Base-by-base conservation (phyloP, 2,329 filamentous ascomycete genomes). In the Botrytis medusae region DNA sequence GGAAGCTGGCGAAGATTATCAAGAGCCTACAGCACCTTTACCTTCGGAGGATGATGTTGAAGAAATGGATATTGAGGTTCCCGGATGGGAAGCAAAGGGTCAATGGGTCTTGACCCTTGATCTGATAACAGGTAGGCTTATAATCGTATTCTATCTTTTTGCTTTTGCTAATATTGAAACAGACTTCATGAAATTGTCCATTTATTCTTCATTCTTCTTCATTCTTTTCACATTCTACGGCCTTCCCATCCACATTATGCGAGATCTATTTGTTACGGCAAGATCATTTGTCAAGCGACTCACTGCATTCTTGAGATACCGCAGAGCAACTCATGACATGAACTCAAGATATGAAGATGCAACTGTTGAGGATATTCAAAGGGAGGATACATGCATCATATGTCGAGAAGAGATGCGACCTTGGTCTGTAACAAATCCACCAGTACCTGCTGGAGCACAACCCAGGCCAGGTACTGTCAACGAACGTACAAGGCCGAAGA, bases 321-420 rank as follows among this genome's bases (percentile, higher is more conserved):
- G 95, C 73, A 94, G 94, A 79, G 96, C 96, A 3, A 94, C 97
- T 4, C 89, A 92, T 77, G 94, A 98, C 81, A 98, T 99, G 94
- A 96, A 97, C 80, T 89, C 89, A 74, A 86, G 89, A 78, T 98
- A 98, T 81, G 92, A 93, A 7, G 96, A 99, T 81, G 96, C 96
- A 1, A 97, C 93, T 1, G 87, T 89, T 2, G 93, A 97, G 77
- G 95, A 99, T 77, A 89, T 99, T 37, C 85, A 87, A 42, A 88
- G 93, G 67, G 95, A 98, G 81, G 94, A 97, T 79, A 97, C 96
- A 4, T 99, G 96, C 82, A 99, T 99, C 78, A 97, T 99, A 72
- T 99, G 96, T 82, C 90, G 96, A 74, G 96, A 99, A 81, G 93
- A 97, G 76, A 99, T 99, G 96, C 89, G 89, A 48, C 90, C 92